phyloP scores from a whole-genome alignment of 257 asterid species.

The Forsythia suspensa region DNA sequence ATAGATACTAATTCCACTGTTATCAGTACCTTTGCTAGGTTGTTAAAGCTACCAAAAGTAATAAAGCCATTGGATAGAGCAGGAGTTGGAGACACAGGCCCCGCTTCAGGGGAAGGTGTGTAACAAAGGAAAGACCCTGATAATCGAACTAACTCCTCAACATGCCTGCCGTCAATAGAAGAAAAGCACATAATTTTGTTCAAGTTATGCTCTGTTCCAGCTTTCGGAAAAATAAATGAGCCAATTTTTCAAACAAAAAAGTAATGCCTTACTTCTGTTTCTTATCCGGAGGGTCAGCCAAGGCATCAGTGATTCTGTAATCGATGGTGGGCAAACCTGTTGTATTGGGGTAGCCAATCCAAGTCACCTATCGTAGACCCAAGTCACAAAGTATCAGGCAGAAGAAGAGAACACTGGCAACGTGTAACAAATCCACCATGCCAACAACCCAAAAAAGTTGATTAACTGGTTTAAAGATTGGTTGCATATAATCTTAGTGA shows the following conservation, averaged over 20 bases:
- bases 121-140: conserved; percentile 90
- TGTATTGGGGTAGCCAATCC: conserved; percentile 99
- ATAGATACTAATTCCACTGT: neutral
- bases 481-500: neutral
- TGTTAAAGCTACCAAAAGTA: conserved; percentile 98
- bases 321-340: conserved; percentile 97
- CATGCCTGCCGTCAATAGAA: conserved; percentile 64
- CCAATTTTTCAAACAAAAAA: no score
- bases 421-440: neutral
- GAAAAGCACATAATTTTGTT: no score
- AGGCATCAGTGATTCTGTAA: conserved; percentile 87
- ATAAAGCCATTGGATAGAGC: conserved; percentile 87
- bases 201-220: no score
- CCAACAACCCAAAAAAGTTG: neutral
- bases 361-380: conserved; percentile 67
- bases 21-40: conserved; percentile 87
- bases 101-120: conserved; percentile 98
- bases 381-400: neutral
- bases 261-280: conserved; percentile 53
- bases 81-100: conserved; percentile 81
- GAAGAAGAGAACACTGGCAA: neutral
- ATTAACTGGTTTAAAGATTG: neutral
- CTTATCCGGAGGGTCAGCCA: conserved; percentile 82
- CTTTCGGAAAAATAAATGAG: no score
- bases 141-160: conserved; percentile 86